Evolutionary conservation across 257 asterid species (phyloP), one percentile per base, ranked within the genome.

Genomic region (Salvia splendens): DNA sequence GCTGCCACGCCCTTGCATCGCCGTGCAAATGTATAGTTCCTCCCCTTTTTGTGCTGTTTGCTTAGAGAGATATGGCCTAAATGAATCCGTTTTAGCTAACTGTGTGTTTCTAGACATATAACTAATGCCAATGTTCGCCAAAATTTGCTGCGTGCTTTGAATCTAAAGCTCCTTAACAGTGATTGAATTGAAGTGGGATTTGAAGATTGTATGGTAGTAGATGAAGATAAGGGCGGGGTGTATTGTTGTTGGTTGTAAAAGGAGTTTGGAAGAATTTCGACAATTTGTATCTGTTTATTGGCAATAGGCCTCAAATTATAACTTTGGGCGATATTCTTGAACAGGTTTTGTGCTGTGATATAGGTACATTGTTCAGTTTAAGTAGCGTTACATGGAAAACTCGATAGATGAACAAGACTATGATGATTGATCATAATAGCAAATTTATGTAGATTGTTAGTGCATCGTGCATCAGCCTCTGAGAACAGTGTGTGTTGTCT

Each of bases 1-100:
- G 98, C 97, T 43, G 95, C 91, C 12, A 90, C 97, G 4, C 99
- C 99, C 0, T 81, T 90, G 75, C 97, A 93, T 85, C 94, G 86
- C 3, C 87, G 72, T 12, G 95, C 99, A 35, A 86, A 86, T 75
- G 99, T 90, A 77, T 53, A 70, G 42, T 61, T 50, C 62, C 10
- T 72, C 45, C 45, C 10, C 10, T 24, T n/a, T 50, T 5, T 50
- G 46, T 3, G 12, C n/a, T 15, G 6, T 56, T n/a, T 47, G 50
- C 28, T 15, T 61, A 38, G 36, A n/a, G 47, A 20, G 65, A 20
- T 20, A 20, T 8, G 56, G 58, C 58, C 38, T 30, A 38, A 6
- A 6, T 38, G 56, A 24, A 8, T 45, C 40, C 24, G 30, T 55
- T 43, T 12, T n/a, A n/a, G 41, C 15, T 5, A 43, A 53, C 56